Conservation (phyloP, 2,329 filamentous ascomycete genomes). For the Penicillium sp. region DNA sequence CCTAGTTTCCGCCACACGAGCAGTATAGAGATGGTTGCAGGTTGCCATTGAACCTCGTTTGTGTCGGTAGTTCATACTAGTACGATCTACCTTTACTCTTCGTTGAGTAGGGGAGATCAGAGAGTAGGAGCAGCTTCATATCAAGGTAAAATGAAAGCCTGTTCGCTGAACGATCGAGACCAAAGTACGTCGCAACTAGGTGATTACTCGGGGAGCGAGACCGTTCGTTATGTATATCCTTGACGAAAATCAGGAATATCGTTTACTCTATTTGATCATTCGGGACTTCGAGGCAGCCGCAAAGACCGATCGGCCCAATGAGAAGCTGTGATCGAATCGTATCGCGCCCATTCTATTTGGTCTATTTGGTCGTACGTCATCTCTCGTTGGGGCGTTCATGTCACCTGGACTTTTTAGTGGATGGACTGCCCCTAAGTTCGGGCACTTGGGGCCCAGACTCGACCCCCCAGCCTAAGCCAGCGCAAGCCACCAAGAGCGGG, state of each 20-base stretch:
- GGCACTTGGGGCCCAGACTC: constrained; percentile 4
- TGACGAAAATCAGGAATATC: constrained; percentile 11
- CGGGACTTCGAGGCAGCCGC: constrained; percentile 12
- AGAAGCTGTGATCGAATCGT: constrained; percentile 13
- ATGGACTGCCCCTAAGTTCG: not conserved
- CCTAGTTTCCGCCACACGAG: not conserved
- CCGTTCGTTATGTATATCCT: constrained; percentile 9
- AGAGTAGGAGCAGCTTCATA: constrained; percentile 6
- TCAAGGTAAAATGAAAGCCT: constrained; percentile 6
- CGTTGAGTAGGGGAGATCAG: not conserved
- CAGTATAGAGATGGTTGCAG: not conserved
- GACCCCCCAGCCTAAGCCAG: not conserved
- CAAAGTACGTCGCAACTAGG: constrained; percentile 6
- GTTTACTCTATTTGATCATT: constrained; percentile 21
- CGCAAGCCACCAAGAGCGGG: constrained; percentile 7
- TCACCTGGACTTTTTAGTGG: not conserved
- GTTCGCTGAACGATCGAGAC: constrained; percentile 10
- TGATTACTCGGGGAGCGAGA: not conserved
- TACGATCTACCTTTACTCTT: not conserved
- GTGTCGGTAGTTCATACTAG: too few relatives aligned
- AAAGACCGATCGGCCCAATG: constrained; percentile 22
- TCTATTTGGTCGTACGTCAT: constrained; percentile 11
- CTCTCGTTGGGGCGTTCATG: not conserved
- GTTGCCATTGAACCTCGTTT: too few relatives aligned
- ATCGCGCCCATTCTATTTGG: constrained; percentile 10